These are phyloP conservation scores for Fremontodendron californicum DNA, from an alignment of 345 rosid species.

Conservation along the genomic window DNA sequence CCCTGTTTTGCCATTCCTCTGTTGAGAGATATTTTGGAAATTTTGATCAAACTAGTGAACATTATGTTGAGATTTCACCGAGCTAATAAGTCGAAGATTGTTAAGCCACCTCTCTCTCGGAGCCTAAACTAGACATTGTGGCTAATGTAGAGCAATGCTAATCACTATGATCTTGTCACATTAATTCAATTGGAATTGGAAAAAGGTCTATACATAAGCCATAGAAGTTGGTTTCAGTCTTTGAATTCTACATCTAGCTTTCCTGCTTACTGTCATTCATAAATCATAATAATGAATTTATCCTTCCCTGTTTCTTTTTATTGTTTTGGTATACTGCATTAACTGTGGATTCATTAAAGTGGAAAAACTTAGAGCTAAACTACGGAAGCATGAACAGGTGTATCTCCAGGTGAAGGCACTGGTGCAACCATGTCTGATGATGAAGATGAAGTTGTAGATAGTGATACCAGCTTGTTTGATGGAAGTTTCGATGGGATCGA, in stretches of 20 bases:
- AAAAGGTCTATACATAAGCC: background rate
- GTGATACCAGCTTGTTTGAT: slow-evolving; percentile 54
- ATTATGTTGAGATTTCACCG: background rate
- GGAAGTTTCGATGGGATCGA: slow-evolving; percentile 34
- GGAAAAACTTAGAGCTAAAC: slow-evolving; percentile 8
- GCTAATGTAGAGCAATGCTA: background rate
- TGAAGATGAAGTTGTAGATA: slow-evolving; percentile 69
- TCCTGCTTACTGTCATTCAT: background rate
- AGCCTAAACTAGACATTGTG: background rate
- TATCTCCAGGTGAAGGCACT: slow-evolving; percentile 71
- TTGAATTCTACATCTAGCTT: background rate
- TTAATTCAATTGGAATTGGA: background rate
- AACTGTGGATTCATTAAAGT: background rate
- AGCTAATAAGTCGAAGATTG: background rate
- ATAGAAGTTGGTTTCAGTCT: background rate
- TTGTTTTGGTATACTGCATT: background rate
- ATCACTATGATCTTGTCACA: background rate
- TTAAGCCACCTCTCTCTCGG: background rate
- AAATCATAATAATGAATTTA: background rate
- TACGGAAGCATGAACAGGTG: slow-evolving; percentile 40
- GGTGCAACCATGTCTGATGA: slow-evolving; percentile 90
- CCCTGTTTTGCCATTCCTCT: background rate
- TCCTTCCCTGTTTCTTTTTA: background rate
- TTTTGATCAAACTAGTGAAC: background rate
- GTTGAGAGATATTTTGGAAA: background rate